Base-by-base conservation (phyloP, 345 rosid species). In the Eucalyptus victrix region DNA sequence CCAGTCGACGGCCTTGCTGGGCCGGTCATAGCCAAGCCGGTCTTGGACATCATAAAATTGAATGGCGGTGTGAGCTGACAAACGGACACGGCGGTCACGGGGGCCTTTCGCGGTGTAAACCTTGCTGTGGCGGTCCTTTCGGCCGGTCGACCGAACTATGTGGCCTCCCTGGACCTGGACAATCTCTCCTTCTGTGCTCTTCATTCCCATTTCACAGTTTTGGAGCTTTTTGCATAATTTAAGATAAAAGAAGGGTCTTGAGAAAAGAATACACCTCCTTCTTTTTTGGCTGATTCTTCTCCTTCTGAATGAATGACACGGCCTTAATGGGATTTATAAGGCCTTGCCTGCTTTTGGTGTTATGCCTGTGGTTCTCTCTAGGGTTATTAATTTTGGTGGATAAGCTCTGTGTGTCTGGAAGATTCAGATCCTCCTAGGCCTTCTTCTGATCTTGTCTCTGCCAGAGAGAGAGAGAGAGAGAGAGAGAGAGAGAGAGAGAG, bases 1-100 rank as follows among this genome's bases (percentile, higher is more conserved):
- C 99, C 99, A 97, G 72, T 97, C 99, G 16, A 97, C 97, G 26
- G 99, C 98, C 91, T 96, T 97, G 90, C 99, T 96, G 42, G 99
- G 99, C 54, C 98, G 91, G 93, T 96, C 98, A 54, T 94, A 96
- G 86, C 98, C 98, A 80, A 97, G 91, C 90, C 99, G 93, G 94
- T 95, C 99, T 93, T 97, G 97, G 88, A 96, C 98, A 90, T 96
- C 99, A 90, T 96, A 96, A 91, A 96, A 96, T 86, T 96, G 98
- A 88, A 96, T 96, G 3, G 99, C 99, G 2, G 99, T 96, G 89
- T 96, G 96, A n/a, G 97, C 99, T 15, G 99, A 93, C 60, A 96
- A 90, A 87, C 99, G 90, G 67, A 96, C 98, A 90, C 99, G 89
- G 87, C 99, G 92, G 93, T 96, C 99, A 69, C 97, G 91, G 3